A percentile compares a stretch with the other conserved stretches of the same genome.
Conservation (phyloP, 805 yeast species). For the Yamadazyma philogaea region DNA sequence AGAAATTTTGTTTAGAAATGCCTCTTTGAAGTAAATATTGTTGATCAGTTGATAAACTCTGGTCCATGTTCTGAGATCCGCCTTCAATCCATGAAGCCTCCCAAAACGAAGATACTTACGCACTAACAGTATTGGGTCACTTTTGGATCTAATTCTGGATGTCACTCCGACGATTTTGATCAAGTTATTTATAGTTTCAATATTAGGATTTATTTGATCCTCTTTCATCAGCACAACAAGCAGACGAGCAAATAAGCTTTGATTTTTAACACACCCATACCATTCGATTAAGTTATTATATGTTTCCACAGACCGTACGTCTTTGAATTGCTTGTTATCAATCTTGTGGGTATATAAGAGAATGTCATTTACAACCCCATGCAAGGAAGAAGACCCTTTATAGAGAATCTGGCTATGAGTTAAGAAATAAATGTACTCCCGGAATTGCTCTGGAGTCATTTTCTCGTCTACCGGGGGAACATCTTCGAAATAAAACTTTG, state of each 20-base stretch:
- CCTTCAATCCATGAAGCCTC: slow-evolving; percentile 22
- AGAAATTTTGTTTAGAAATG: slow-evolving; percentile 30
- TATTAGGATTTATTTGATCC: slow-evolving; percentile 40
- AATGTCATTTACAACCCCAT: slow-evolving; percentile 37
- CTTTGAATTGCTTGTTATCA: slow-evolving; percentile 27
- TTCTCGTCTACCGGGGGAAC: slow-evolving; percentile 32
- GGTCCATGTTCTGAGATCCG: slow-evolving; percentile 34
- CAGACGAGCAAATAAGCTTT: slow-evolving; percentile 39
- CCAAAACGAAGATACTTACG: slow-evolving; percentile 29
- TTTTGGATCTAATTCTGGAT: slow-evolving; percentile 27
- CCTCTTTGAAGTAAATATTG: slow-evolving; percentile 38
- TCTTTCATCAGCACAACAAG: slow-evolving; percentile 38
- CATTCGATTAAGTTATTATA: slow-evolving; percentile 39
- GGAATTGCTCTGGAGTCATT: slow-evolving; percentile 26
- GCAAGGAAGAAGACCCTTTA: slow-evolving; percentile 29
- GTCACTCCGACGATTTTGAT: slow-evolving; percentile 31
- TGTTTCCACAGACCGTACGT: slow-evolving; percentile 31
- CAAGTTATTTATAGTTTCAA: slow-evolving; percentile 38
- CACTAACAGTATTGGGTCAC: slow-evolving; percentile 32
- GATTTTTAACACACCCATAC: slow-evolving; percentile 40
- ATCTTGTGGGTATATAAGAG: slow-evolving; percentile 37
- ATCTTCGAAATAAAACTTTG: slow-evolving; percentile 27
- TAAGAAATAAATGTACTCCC: slow-evolving; percentile 33
- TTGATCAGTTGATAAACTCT: slow-evolving; percentile 36
- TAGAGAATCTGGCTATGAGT: slow-evolving; percentile 34